Conservation (phyloP, 2,329 filamentous ascomycete species). For the Fusarium sp. region DNA sequence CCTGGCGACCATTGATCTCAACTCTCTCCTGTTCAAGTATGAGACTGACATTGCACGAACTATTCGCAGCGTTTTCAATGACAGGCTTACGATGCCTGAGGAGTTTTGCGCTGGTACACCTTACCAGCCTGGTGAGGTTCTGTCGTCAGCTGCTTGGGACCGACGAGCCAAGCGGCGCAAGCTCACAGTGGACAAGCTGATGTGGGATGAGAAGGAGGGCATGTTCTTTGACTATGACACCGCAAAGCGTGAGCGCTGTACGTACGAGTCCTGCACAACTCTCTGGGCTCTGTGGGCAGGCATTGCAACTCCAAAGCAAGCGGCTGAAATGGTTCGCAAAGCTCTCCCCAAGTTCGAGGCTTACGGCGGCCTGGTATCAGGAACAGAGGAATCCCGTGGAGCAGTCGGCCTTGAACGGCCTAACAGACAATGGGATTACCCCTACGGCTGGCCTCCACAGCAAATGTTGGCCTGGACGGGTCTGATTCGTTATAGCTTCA, state of each 20-base stretch:
- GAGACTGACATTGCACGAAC: conserved; percentile 90
- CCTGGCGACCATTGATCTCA: conserved; percentile 92
- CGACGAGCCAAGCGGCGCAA: conserved; percentile 86
- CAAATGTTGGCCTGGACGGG: conserved; percentile 98
- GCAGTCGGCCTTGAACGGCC: conserved; percentile 81
- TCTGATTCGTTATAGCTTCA: conserved; percentile 88
- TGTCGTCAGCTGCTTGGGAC: conserved; percentile 90
- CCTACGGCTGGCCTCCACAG: conserved; percentile 97
- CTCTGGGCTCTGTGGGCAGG: conserved; percentile 99
- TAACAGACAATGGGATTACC: conserved; percentile 98
- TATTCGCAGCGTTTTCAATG: conserved; percentile 85
- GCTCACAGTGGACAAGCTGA: conserved; percentile 86
- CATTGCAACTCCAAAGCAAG: conserved; percentile 84
- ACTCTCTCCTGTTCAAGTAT: conserved; percentile 96
- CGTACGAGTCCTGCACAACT: conserved; percentile 91
- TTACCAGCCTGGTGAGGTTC: conserved; percentile 72
- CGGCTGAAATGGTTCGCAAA: conserved; percentile 80
- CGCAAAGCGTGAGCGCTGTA: conserved; percentile 78
- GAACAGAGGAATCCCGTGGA: conserved; percentile 89
- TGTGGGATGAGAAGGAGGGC: conserved; percentile 90
- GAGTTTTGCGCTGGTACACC: conserved; percentile 78
- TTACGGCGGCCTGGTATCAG: conserved; percentile 86
- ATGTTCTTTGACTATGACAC: conserved; percentile 99
- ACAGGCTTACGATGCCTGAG: conserved; percentile 80
- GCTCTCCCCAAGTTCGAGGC: conserved; percentile 89